Percentiles rank a stretch among this genome's conserved stretches.
Evolutionary conservation across 345 rosid species (phyloP).

Genomic region (Boechera stricta): DNA sequence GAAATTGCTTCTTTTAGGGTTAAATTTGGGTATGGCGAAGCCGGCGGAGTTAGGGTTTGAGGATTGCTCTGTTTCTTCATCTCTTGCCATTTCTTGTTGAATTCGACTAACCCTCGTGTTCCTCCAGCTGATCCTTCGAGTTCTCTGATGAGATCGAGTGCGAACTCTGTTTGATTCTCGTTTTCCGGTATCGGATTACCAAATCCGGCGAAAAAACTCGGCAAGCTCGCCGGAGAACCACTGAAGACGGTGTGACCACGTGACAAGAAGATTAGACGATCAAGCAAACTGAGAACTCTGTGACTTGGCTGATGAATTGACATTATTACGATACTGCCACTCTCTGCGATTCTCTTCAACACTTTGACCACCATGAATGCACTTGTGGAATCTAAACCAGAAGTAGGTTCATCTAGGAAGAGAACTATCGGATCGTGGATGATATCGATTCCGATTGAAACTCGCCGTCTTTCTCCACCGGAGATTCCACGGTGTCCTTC

Average conservation of each 20-base stretch:
- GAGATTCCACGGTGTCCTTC: conserved; percentile 97
- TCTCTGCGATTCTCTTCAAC: conserved; percentile 79
- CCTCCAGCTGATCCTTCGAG: conserved; percentile 64
- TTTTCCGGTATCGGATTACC: conserved; percentile 77
- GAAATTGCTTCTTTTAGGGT: conserved; percentile 41
- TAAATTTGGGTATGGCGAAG: conserved; percentile 17
- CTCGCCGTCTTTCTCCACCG: conserved; percentile 91
- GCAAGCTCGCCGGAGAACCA: conserved; percentile 64
- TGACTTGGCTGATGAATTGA: conserved; percentile 89
- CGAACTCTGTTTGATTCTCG: conserved; percentile 74
- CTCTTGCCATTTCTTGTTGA: conserved; percentile 67
- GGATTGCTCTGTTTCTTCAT: conserved; percentile 43
- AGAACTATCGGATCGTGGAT: conserved; percentile 89
- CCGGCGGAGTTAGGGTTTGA: conserved; percentile 10
- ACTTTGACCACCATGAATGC: conserved; percentile 96
- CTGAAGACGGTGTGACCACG: conserved; percentile 65
- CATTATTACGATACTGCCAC: conserved; percentile 90
- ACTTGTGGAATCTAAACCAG: conserved; percentile 92
- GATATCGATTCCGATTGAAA: conserved; percentile 88
- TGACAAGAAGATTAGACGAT: conserved; percentile 55
- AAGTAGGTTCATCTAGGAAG: conserved; percentile 93
- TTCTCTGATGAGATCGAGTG: conserved; percentile 67
- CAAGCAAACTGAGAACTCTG: conserved; percentile 69
- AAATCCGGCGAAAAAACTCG: conserved; percentile 63
- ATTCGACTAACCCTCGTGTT: conserved; percentile 63